phyloP scores from a whole-genome alignment of 2,329 filamentous ascomycete genomes.

The Aspergillus arachidicola region DNA sequence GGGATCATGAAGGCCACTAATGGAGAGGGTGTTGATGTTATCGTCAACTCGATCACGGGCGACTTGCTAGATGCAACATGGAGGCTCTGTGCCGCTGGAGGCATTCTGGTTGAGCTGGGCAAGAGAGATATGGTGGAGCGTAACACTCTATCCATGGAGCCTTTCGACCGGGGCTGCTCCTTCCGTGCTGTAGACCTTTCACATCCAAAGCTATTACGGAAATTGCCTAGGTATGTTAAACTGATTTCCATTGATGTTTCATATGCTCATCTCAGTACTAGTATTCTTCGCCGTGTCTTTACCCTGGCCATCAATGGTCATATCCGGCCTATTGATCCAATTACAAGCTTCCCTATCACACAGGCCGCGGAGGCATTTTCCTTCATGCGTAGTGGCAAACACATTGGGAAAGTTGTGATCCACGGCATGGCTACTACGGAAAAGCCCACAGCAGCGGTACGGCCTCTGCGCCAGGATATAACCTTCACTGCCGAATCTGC shows the following conservation, averaged over 20 bases:
- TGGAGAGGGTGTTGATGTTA: conserved; percentile 27
- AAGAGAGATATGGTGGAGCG: conserved; percentile 21
- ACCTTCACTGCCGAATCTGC: not conserved
- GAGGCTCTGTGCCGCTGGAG: conserved; percentile 24
- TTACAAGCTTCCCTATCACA: conserved; percentile 5
- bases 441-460: not conserved
- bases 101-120: conserved; percentile 25
- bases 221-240: conserved; percentile 2
- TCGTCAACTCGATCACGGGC: conserved; percentile 14
- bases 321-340: conserved; percentile 7
- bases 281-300: conserved; percentile 9
- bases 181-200: conserved; percentile 21
- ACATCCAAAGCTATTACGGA: not conserved
- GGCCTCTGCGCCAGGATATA: not conserved
- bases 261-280: not conserved
- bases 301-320: not conserved
- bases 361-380: conserved; percentile 26
- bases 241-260: not conserved
- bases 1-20: conserved; percentile 20
- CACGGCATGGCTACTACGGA: conserved; percentile 20
- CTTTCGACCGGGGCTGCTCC: conserved; percentile 17
- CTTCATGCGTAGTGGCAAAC: conserved; percentile 36
- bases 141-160: conserved; percentile 17
- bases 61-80: conserved; percentile 22
- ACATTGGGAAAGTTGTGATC: conserved; percentile 46